A percentile compares a stretch with the other conserved stretches of the same genome.
Evolutionary conservation across 192 early-diverging fungal genomes (phyloP).

Genomic region (Gamsiella multidivaricata): DNA sequence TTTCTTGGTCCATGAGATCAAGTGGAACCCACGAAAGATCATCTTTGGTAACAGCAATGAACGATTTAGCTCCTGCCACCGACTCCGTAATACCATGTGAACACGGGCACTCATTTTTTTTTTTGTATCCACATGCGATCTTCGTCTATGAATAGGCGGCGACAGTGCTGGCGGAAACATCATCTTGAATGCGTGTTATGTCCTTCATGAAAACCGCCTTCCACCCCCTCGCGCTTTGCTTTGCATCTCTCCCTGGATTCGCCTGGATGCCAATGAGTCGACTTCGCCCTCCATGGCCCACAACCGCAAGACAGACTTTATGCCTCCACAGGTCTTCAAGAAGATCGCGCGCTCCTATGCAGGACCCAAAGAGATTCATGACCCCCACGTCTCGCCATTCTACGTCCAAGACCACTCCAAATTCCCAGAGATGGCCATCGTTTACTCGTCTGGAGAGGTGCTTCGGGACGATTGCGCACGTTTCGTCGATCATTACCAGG

Average conservation of each 20-base stretch:
- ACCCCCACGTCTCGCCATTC: constrained; percentile 46
- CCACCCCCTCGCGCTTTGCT: constrained; percentile 49
- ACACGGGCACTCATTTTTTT: too few relatives aligned
- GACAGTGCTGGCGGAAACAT: constrained; percentile 46
- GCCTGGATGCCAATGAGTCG: constrained; percentile 33
- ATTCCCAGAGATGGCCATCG: constrained; percentile 42
- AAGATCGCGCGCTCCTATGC: constrained; percentile 46
- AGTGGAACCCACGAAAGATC: constrained; percentile 51
- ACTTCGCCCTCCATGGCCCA: constrained; percentile 49
- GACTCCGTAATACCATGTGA: too few relatives aligned
- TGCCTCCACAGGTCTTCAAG: constrained; percentile 52
- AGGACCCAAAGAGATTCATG: constrained; percentile 29
- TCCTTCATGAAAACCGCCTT: constrained; percentile 28
- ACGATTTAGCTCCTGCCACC: too few relatives aligned
- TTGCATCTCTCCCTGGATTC: constrained; percentile 47
- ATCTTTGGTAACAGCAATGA: constrained; percentile 34
- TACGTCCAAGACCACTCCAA: constrained; percentile 50
- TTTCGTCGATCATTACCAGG: constrained; percentile 44
- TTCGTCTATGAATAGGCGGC: constrained; percentile 9
- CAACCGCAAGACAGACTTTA: constrained; percentile 46
- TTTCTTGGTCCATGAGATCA: constrained; percentile 47
- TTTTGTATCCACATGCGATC: too few relatives aligned
- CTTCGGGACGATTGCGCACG: constrained; percentile 40
- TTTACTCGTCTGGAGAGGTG: constrained; percentile 35
- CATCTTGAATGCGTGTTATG: constrained; percentile 37